A percentile compares a stretch with the other conserved stretches of the same genome.
Evolutionary conservation across 345 rosid genomes (phyloP).

Genomic region (Gossypium rotundifolium): DNA sequence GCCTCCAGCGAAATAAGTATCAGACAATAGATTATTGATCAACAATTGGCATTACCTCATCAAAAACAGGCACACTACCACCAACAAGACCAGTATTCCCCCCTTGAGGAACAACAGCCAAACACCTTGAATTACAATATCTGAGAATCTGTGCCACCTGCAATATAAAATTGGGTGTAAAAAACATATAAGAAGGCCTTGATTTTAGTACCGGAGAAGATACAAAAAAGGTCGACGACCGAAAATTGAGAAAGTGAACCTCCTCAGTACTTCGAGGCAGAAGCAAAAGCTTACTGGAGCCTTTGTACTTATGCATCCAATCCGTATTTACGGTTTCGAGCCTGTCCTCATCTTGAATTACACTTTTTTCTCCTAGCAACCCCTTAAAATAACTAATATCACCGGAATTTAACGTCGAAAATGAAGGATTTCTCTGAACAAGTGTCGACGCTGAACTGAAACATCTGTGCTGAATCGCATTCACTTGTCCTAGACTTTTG

Average conservation of each 20-base stretch:
- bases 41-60: slow-evolving; percentile 53
- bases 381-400: slow-evolving; percentile 62
- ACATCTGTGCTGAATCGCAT: slow-evolving; percentile 26
- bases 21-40: background rate
- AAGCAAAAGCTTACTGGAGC: slow-evolving; percentile 78
- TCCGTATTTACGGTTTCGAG: slow-evolving; percentile 72
- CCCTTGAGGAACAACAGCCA: slow-evolving; percentile 98
- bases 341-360: slow-evolving; percentile 69
- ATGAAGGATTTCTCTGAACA: slow-evolving; percentile 58
- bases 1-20: background rate
- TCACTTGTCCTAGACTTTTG: slow-evolving; percentile 12
- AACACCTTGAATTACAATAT: slow-evolving; percentile 69
- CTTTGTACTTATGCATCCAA: slow-evolving; percentile 86
- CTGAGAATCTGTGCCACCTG: slow-evolving; percentile 79
- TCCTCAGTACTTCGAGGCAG: slow-evolving; percentile 67
- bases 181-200: background rate
- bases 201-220: background rate
- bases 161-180: slow-evolving; percentile 6
- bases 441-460: slow-evolving; percentile 38
- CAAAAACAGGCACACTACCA: slow-evolving; percentile 95
- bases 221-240: background rate
- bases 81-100: slow-evolving; percentile 99
- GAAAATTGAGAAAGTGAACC: slow-evolving; percentile 33
- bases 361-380: slow-evolving; percentile 64
- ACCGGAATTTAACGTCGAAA: slow-evolving; percentile 53